Evolutionary conservation across 1,284 basidiomycete genomes (phyloP).

Genomic region (Heterobasidion annosum): DNA sequence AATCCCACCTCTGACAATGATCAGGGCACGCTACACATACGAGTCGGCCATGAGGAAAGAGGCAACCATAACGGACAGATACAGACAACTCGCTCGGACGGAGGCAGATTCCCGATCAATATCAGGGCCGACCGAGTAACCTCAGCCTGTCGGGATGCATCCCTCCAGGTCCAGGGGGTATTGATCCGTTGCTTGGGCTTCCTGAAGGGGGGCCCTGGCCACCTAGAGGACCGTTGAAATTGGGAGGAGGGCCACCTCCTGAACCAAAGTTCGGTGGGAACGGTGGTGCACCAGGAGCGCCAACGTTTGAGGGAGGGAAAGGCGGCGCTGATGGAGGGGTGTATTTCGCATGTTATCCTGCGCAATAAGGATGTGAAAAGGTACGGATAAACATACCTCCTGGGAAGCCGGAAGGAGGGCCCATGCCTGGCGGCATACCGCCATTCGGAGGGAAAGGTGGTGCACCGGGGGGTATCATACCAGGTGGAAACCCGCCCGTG

Average conservation of each 20-base stretch:
- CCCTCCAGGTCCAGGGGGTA: conserved; percentile 29
- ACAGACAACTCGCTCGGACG: too few species aligned
- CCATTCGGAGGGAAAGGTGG: conserved; percentile 25
- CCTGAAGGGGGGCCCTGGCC: conserved; percentile 22
- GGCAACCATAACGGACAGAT: too few species aligned
- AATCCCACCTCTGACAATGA: too few species aligned
- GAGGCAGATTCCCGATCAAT: too few species aligned
- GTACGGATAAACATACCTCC: conserved; percentile 5
- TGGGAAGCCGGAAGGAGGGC: conserved; percentile 11
- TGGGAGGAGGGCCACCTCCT: conserved; percentile 9
- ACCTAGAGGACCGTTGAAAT: conserved; percentile 12
- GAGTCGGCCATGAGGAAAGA: too few species aligned
- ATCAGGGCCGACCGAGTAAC: conserved; percentile 41
- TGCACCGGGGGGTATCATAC: conserved; percentile 35
- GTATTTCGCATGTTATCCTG: background rate
- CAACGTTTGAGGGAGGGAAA: conserved; percentile 43
- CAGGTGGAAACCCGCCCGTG: conserved; percentile 27
- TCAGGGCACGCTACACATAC: too few species aligned
- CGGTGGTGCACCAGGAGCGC: conserved; percentile 26
- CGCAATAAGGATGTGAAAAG: background rate
- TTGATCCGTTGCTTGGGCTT: conserved; percentile 19
- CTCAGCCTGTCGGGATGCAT: conserved; percentile 84
- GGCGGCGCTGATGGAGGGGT: conserved; percentile 27
- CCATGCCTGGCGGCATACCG: conserved; percentile 21
- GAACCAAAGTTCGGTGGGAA: conserved; percentile 25